A percentile compares a stretch with the other conserved stretches of the same genome.
Evolutionary conservation across 2,329 filamentous ascomycete species (phyloP).

Genomic region (Cercospora janseana): DNA sequence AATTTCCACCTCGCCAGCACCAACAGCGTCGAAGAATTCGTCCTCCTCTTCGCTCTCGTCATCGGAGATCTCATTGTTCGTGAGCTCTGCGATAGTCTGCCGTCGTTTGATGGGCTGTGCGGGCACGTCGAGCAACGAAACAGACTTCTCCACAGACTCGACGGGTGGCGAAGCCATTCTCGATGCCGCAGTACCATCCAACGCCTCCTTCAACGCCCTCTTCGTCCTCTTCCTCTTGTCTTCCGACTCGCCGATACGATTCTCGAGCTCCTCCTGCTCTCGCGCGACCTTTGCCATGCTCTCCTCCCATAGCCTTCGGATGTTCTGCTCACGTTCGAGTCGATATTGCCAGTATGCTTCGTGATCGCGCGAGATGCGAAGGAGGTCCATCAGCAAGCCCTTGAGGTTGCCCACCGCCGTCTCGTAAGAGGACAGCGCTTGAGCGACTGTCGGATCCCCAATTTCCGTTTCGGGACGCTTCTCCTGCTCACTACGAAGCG

Average conservation of each 20-base stretch:
- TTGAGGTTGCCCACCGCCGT: constrained; percentile 85
- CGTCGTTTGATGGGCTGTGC: constrained; percentile 51
- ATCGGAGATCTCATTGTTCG: constrained; percentile 66
- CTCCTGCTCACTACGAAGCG: constrained; percentile 68
- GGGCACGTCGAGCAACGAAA: constrained; percentile 29
- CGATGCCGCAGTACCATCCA: constrained; percentile 53
- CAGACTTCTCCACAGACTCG: constrained; percentile 9
- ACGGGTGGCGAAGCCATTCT: constrained; percentile 19
- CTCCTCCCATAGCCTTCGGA: constrained; percentile 96
- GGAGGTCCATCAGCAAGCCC: constrained; percentile 76
- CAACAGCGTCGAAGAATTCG: constrained; percentile 96
- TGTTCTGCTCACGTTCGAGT: constrained; percentile 83
- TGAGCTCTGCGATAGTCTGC: constrained; percentile 67
- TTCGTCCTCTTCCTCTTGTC: constrained; percentile 87
- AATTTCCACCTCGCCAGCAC: constrained; percentile 85
- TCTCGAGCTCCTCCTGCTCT: constrained; percentile 90
- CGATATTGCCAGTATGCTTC: constrained; percentile 97
- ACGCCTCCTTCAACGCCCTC: constrained; percentile 79
- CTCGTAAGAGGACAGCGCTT: constrained; percentile 83
- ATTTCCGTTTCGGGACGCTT: constrained; percentile 69
- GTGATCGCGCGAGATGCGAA: constrained; percentile 89
- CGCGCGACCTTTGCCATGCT: constrained; percentile 96
- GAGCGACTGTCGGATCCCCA: constrained; percentile 71
- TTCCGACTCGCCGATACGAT: constrained; percentile 82
- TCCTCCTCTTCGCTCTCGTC: constrained; percentile 83